Evolutionary conservation across 345 rosid genomes (phyloP).

Genomic region (Citrus inodora): DNA sequence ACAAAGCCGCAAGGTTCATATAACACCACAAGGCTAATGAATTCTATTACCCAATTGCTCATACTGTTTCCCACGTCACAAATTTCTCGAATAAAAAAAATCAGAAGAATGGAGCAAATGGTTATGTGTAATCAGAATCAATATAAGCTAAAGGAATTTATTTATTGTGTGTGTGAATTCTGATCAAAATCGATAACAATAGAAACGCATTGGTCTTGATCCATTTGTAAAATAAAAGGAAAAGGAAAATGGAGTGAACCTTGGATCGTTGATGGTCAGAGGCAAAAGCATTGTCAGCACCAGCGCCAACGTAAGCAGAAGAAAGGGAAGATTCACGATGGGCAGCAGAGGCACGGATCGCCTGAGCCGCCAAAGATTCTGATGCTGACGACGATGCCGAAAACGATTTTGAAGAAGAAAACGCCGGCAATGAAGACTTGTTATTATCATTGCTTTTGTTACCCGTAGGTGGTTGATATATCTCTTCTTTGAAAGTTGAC

Average conservation of each 20-base stretch:
- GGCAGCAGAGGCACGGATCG: slow-evolving; percentile 68
- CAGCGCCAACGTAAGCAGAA: slow-evolving; percentile 33
- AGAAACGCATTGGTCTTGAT: not conserved
- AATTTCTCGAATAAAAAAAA: not conserved
- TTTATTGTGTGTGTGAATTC: too few relatives aligned
- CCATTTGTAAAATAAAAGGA: not conserved
- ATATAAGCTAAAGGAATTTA: not conserved
- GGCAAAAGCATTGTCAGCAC: slow-evolving; percentile 3
- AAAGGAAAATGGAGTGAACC: slow-evolving; percentile 30
- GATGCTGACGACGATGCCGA: slow-evolving; percentile 27
- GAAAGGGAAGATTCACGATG: slow-evolving; percentile 49
- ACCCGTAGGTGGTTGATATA: slow-evolving; percentile 28
- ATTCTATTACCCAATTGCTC: not conserved
- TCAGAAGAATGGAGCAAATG: not conserved
- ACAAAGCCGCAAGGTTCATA: not conserved
- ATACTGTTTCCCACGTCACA: not conserved
- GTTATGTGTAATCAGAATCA: not conserved
- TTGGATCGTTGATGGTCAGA: slow-evolving; percentile 43
- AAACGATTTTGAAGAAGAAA: slow-evolving; percentile 32
- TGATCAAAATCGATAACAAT: not conserved
- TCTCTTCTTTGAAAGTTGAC: slow-evolving; percentile 82
- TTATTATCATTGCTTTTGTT: slow-evolving; percentile 14
- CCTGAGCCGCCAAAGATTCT: slow-evolving; percentile 74
- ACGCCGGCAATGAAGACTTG: slow-evolving; percentile 25
- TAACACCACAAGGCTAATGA: not conserved